These are phyloP conservation scores for Solanum sejunctum DNA, from an alignment of 257 asterid genomes.

Conservation along the genomic window DNA sequence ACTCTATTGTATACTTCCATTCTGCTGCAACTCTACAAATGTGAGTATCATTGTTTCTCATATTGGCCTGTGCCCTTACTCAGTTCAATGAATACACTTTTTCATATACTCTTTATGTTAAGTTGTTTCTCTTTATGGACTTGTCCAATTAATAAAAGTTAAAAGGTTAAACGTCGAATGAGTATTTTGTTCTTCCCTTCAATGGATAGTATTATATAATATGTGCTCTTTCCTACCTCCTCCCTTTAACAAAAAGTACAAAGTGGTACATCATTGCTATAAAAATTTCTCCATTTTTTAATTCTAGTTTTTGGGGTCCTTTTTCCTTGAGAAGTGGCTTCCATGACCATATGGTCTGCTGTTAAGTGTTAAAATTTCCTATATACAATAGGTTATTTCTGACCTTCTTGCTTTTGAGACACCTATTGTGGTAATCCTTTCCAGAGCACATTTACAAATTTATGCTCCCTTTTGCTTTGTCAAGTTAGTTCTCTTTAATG, in stretches of 20 bases:
- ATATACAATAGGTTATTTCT: neutral
- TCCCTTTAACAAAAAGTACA: neutral
- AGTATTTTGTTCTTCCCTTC: neutral
- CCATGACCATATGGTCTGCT: neutral
- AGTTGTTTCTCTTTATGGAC: neutral
- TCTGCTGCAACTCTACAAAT: constrained; percentile 84
- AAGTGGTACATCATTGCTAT: neutral
- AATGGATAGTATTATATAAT: neutral
- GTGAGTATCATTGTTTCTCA: constrained; percentile 24
- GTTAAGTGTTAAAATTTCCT: neutral
- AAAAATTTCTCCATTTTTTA: neutral
- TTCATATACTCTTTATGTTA: neutral
- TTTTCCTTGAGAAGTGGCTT: neutral
- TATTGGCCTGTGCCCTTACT: neutral
- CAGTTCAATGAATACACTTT: neutral
- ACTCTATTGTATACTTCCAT: constrained; percentile 79
- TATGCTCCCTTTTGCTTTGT: neutral
- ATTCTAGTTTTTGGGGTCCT: neutral
- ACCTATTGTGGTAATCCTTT: neutral
- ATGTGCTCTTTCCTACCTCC: neutral
- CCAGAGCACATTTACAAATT: neutral
- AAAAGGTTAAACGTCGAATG: neutral
- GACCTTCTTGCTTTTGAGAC: neutral
- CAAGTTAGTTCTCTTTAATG: neutral
- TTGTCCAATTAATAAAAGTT: neutral